phyloP scores from a whole-genome alignment of 306 rosid species.

The Urtica urens region DNA sequence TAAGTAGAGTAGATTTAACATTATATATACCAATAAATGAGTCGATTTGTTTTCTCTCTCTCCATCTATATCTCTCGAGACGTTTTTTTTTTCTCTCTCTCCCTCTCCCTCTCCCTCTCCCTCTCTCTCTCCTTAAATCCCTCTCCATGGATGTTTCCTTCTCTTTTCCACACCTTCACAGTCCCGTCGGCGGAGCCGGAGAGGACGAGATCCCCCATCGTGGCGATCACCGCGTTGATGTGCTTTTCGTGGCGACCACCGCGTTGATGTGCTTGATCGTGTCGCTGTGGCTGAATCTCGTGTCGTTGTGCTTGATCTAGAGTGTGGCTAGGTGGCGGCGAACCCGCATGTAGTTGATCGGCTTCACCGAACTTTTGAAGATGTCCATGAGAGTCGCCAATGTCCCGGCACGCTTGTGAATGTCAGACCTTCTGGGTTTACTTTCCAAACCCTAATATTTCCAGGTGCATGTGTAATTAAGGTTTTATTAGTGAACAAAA shows the following conservation, averaged over 20 bases:
- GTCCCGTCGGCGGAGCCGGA: slow-evolving; percentile 90
- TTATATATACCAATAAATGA: no score
- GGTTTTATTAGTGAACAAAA: no score
- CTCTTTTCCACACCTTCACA: slow-evolving; percentile 60
- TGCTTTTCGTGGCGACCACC: slow-evolving; percentile 79
- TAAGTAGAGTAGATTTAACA: no score
- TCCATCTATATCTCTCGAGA: no score
- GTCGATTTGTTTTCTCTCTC: no score
- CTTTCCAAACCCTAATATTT: slow-evolving; percentile 72
- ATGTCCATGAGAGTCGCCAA: slow-evolving; percentile 69
- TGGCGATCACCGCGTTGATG: slow-evolving; percentile 58
- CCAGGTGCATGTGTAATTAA: no score
- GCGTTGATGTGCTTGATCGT: slow-evolving; percentile 47
- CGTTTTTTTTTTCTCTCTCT: no score
- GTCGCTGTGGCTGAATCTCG: slow-evolving; percentile 43
- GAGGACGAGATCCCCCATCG: slow-evolving; percentile 29
- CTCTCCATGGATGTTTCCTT: no score
- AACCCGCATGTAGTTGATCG: slow-evolving; percentile 60
- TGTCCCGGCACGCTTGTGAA: slow-evolving; percentile 74
- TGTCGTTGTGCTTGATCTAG: slow-evolving; percentile 81
- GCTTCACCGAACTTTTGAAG: slow-evolving; percentile 66
- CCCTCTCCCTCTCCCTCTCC: no score
- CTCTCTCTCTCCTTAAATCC: no score
- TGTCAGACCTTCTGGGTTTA: slow-evolving; percentile 32
- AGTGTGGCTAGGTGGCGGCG: slow-evolving; percentile 40